A percentile compares a stretch with the other conserved stretches of the same genome.
These are phyloP conservation scores for Capniomyces stellatus DNA, from an alignment of 371 early-diverging fungal species.

Conservation along the genomic window DNA sequence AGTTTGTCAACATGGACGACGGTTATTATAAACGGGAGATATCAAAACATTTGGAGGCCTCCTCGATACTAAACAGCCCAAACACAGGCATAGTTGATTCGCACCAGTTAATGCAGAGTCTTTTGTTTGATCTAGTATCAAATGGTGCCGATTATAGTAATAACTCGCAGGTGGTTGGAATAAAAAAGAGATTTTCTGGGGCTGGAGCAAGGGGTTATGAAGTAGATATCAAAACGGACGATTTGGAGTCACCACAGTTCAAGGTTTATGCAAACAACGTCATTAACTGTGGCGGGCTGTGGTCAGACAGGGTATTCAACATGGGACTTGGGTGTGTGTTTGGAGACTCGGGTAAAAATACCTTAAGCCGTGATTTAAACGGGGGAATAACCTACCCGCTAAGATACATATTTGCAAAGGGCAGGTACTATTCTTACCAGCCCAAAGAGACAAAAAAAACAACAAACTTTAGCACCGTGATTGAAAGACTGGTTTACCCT, in stretches of 20 bases:
- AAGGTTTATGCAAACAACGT: constrained; percentile 36
- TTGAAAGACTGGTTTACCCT: constrained; percentile 64
- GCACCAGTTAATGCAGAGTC: constrained; percentile 41
- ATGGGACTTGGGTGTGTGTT: constrained; percentile 9
- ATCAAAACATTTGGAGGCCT: too few species aligned
- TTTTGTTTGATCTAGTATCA: constrained; percentile 28
- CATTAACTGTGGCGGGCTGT: constrained; percentile 64
- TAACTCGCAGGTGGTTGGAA: constrained; percentile 28
- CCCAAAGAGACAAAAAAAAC: constrained; percentile 9
- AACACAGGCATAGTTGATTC: constrained; percentile 71
- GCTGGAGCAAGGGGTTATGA: constrained; percentile 22
- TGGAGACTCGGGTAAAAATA: constrained; percentile 12
- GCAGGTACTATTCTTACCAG: constrained; percentile 50
- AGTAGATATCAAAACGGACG: constrained; percentile 27
- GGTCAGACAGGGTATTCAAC: constrained; percentile 41
- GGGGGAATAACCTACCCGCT: not conserved
- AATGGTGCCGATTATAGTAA: constrained; percentile 33
- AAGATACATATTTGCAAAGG: constrained; percentile 38
- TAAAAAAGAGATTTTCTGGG: constrained; percentile 10
- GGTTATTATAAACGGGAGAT: too few species aligned
- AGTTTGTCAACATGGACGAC: constrained; percentile 25
- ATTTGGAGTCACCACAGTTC: constrained; percentile 12
- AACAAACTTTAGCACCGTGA: constrained; percentile 1
- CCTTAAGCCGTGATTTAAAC: constrained; percentile 12
- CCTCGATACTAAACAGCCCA: constrained; percentile 39